phyloP scores from a whole-genome alignment of 495 filamentous ascomycete genomes.

The Pyrenopolyporus hunteri region DNA sequence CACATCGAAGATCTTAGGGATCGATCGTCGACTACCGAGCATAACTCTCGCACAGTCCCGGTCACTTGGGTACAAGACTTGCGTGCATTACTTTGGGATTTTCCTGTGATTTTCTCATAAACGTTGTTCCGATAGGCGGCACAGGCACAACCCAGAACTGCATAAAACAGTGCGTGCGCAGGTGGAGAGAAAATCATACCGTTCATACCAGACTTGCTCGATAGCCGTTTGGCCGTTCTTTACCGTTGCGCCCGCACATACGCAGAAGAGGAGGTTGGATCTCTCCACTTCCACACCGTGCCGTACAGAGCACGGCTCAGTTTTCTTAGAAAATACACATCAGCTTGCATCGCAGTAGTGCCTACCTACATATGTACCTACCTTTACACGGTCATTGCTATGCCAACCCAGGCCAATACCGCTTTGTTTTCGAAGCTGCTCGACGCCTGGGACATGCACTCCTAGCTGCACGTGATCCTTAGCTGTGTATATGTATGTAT shows the following conservation, averaged over 20 bases:
- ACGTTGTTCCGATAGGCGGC: conserved; percentile 37
- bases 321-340: conserved; percentile 32
- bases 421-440: not conserved
- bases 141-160: conserved; percentile 14
- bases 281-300: conserved; percentile 28
- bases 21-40: conserved; percentile 20
- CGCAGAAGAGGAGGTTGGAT: no score
- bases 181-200: conserved; percentile 30
- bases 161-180: conserved; percentile 41
- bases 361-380: conserved; percentile 7
- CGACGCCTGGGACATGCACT: conserved; percentile 9
- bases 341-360: conserved; percentile 38
- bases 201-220: conserved; percentile 35
- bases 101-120: conserved; percentile 33
- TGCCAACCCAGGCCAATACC: conserved; percentile 27
- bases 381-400: not conserved
- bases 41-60: conserved; percentile 16
- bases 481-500: conserved; percentile 9
- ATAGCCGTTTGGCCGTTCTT: conserved; percentile 26
- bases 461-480: conserved; percentile 29
- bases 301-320: conserved; percentile 4
- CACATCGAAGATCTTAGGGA: conserved; percentile 25
- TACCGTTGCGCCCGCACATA: no score
- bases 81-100: conserved; percentile 33
- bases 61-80: conserved; percentile 18